Base-by-base conservation (phyloP, 768 basidiomycete species). In the Pleurotus salmoneostramineus region DNA sequence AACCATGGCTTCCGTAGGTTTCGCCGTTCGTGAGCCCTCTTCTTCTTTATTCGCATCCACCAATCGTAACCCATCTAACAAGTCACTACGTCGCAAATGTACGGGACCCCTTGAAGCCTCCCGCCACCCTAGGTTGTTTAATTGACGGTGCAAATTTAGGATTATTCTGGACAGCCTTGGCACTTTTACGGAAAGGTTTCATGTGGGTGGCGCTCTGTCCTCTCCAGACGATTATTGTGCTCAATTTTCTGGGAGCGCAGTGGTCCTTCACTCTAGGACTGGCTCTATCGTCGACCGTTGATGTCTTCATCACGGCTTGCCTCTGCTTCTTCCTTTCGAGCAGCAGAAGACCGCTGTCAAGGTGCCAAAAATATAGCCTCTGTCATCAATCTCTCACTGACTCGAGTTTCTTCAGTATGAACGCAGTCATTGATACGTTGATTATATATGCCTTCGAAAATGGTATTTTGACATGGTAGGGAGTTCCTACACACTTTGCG, bases 371-470 rank as follows among this genome's bases (percentile, higher is more conserved):
- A 11, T 43, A n/a, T 37, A 15, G 51, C 7, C 14, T 10, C 31
- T 11, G 36, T 59, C 31, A 0, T 32, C 17, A 1, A 31, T 12
- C 33, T 61, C 8, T 11, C 61, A 21, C 10, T 33, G 3, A n/a
- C n/a, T n/a, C n/a, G n/a, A 34, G 36, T 10, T 34, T 21, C 33
- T 15, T 12, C 57, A 82, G 80, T 54, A 60, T 83, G 63, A 78
- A 82, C 58, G 74, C 74, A 6, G 60, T 83, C 27, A 71, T 84
- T 21, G 74, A 82, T 56, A 64, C 69, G 0, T 69, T 83, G 47
- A 78, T 83, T 42, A 60, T 80, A 0, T 83, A 83, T 59, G 77
- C 81, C 0, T 76, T 83, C 45, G 83, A 84, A 62, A 82, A 75
- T 36, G 82, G 82, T 56, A 66, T 77, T 6, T 58, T 83, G 33